A percentile compares a stretch with the other conserved stretches of the same genome.
Evolutionary conservation across 768 basidiomycete species (phyloP).

Genomic region (Phanerochaete carnosa): DNA sequence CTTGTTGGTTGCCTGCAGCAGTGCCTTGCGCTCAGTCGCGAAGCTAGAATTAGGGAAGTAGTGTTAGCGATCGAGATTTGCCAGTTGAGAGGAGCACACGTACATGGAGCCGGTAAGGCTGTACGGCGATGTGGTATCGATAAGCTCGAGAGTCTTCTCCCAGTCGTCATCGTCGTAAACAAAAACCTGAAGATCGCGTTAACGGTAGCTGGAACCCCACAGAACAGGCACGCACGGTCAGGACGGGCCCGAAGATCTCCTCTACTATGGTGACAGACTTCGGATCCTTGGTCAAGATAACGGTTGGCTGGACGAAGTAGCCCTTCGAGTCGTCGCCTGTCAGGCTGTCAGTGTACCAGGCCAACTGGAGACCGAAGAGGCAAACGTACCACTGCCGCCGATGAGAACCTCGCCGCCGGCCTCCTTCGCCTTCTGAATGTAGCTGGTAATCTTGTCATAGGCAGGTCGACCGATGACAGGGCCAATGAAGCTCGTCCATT

Average conservation of each 20-base stretch:
- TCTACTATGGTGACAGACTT: slow-evolving; percentile 85
- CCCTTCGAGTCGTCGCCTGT: slow-evolving; percentile 86
- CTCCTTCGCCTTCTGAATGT: slow-evolving; percentile 83
- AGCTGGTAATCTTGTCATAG: slow-evolving; percentile 80
- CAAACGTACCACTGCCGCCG: slow-evolving; percentile 68
- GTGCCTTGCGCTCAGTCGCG: slow-evolving; percentile 73
- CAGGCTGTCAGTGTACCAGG: neutral
- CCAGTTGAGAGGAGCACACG: slow-evolving; percentile 32
- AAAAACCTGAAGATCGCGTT: slow-evolving; percentile 54
- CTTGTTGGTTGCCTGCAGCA: slow-evolving; percentile 74
- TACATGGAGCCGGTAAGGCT: slow-evolving; percentile 95
- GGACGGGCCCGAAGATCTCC: slow-evolving; percentile 96
- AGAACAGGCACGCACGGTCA: slow-evolving; percentile 59
- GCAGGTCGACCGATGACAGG: slow-evolving; percentile 93
- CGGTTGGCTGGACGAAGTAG: slow-evolving; percentile 91
- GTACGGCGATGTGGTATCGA: slow-evolving; percentile 84
- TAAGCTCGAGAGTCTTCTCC: slow-evolving; percentile 81
- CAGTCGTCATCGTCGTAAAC: slow-evolving; percentile 87
- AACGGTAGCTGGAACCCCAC: neutral
- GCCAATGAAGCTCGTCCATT: slow-evolving; percentile 88
- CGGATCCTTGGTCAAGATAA: slow-evolving; percentile 91
- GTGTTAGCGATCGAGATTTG: slow-evolving; percentile 10
- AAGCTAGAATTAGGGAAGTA: slow-evolving; percentile 49
- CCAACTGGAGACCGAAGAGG: neutral
- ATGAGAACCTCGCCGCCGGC: slow-evolving; percentile 87